Evolutionary conservation across 225 moss, liverwort and hornwort genomes (phyloP), one percentile per base, ranked within the genome.

Genomic region (Pseudisothecium myosuroides): DNA sequence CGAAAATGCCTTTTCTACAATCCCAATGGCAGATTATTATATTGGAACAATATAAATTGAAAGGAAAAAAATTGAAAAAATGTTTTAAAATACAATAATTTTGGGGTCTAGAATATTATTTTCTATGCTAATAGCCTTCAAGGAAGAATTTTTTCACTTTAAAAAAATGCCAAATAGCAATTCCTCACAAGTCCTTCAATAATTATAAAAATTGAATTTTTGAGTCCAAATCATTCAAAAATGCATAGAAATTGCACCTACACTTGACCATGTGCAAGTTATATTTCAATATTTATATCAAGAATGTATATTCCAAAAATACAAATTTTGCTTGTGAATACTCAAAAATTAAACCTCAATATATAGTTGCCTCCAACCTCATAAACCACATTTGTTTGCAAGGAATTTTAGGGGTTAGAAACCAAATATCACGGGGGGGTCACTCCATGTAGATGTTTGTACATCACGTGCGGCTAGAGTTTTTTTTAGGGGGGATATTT

Each of bases 281-380:
- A 17, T 11, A 6, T 37, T 67, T 21, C 5, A 1, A 1, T 2
- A 67, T 37, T 37, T 67, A 11, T 20, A 67, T 37, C 3, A 6
- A 66, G n/a, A 37, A 22, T n/a, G 23, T 4, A 6, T 23, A 68
- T 68, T 1, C 2, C 4, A n/a, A n/a, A n/a, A 68, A 68, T 23
- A 68, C 23, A 22, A n/a, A n/a, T 67, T n/a, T 67, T n/a, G n/a
- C 21, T n/a, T 67, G 4, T 12, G 6, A 67, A 21, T 12, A n/a
- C 7, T 68, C 22, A n/a, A n/a, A n/a, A n/a, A 13, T 21, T 13
- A 68, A 68, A 23, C 13, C 3, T 68, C 12, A n/a, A 22, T 37
- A n/a, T 7, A 14, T 29, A 13, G 6, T 68, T n/a, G 22, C n/a
- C 2, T 0, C 0, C n/a, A 22, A 68, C 4, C 7, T n/a, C 4